A percentile compares a stretch with the other conserved stretches of the same genome.
Conservation (phyloP, 2,329 filamentous ascomycete genomes). For the Zasmidium cellare region DNA sequence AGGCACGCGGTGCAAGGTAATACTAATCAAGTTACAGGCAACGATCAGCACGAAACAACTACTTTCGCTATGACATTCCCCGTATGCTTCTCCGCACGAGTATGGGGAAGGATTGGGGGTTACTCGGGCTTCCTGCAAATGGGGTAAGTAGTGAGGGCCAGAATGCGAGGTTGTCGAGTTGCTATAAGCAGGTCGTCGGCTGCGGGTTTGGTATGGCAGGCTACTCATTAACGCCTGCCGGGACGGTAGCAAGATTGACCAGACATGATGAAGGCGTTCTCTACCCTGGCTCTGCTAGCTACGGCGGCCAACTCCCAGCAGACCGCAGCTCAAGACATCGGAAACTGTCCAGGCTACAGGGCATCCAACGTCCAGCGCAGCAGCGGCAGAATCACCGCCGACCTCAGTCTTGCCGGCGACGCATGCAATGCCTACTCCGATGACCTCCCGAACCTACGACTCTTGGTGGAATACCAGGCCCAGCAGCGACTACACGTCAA, state of each 20-base stretch:
- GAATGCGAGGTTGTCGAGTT: too few relatives aligned
- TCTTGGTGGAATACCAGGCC: slow-evolving; percentile 24
- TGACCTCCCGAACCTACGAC: slow-evolving; percentile 24
- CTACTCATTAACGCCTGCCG: too few relatives aligned
- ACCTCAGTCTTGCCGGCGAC: slow-evolving; percentile 28
- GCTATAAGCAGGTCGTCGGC: too few relatives aligned
- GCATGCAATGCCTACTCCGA: slow-evolving; percentile 31
- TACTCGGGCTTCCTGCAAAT: background rate
- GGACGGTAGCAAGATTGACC: too few relatives aligned
- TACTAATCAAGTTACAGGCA: background rate
- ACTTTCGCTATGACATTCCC: background rate
- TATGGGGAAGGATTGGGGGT: too few relatives aligned
- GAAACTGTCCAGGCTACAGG: slow-evolving; percentile 27
- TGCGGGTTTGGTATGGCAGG: too few relatives aligned
- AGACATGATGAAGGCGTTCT: background rate
- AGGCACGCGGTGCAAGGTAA: background rate
- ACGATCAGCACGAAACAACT: background rate
- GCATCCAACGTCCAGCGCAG: slow-evolving; percentile 27
- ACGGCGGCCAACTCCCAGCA: background rate
- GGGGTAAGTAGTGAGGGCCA: background rate
- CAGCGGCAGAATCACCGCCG: slow-evolving; percentile 23
- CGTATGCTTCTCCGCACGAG: background rate
- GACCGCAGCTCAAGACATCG: background rate
- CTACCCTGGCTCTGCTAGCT: background rate
- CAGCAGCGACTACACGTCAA: slow-evolving; percentile 65